Evolutionary conservation across 129 eudicot species (phyloP).

Genomic region (Centaurea solstitialis): DNA sequence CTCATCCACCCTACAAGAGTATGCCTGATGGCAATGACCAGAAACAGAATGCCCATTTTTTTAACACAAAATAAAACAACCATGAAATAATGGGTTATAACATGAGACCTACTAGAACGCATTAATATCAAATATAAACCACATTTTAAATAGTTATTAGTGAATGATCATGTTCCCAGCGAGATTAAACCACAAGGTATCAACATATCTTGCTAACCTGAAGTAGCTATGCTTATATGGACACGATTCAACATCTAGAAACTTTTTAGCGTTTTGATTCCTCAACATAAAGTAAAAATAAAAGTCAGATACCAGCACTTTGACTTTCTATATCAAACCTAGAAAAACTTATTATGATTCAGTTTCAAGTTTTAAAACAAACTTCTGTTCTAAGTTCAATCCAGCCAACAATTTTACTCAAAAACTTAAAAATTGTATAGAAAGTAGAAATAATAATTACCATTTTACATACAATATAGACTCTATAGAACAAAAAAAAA

Average conservation of each 20-base stretch:
- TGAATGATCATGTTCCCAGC: not conserved
- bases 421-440: not conserved
- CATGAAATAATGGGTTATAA: slow-evolving; percentile 1
- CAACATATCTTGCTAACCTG: too few species aligned
- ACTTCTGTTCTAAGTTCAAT: not conserved
- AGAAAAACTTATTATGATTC: not conserved
- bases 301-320: not conserved
- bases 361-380: not conserved
- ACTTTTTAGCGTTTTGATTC: not conserved
- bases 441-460: not conserved
- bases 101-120: not conserved
- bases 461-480: not conserved
- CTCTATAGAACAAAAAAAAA: not conserved
- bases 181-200: too few species aligned
- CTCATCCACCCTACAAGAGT: too few species aligned
- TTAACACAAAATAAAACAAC: slow-evolving; percentile 23
- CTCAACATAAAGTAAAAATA: not conserved
- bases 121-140: not conserved
- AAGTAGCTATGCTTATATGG: too few species aligned
- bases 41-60: too few species aligned
- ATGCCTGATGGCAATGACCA: too few species aligned
- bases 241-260: not conserved
- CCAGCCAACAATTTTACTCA: not conserved
- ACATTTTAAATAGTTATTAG: not conserved
- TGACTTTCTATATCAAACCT: slow-evolving; percentile 1